A percentile compares a stretch with the other conserved stretches of the same genome.
Evolutionary conservation across 345 rosid species (phyloP).

Genomic region (Eucalyptus cloeziana): DNA sequence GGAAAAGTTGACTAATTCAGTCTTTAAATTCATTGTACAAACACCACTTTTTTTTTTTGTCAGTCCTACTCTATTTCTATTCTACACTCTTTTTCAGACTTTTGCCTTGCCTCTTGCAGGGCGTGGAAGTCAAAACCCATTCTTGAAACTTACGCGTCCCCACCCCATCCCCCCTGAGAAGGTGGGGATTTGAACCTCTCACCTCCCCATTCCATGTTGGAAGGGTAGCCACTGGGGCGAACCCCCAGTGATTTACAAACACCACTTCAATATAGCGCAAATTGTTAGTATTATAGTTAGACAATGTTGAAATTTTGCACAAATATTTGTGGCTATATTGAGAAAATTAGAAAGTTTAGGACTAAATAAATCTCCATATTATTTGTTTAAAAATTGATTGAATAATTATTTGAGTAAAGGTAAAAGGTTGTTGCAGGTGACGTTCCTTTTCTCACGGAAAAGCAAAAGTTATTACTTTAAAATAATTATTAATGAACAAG

Average conservation of each 20-base stretch:
- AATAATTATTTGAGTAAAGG: neutral
- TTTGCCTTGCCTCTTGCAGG: too few species aligned
- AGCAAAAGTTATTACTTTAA: neutral
- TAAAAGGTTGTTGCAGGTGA: neutral
- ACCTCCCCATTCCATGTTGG: too few species aligned
- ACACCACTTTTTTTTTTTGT: too few species aligned
- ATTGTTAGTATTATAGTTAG: fast-evolving
- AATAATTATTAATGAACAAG: neutral
- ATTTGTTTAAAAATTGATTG: neutral
- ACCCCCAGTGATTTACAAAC: too few species aligned
- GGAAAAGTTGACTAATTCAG: neutral
- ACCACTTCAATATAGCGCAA: fast-evolving
- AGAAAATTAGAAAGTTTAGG: neutral
- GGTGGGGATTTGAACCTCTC: too few species aligned
- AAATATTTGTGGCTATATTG: neutral
- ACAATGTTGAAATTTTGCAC: neutral
- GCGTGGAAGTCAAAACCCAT: too few species aligned
- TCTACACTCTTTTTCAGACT: too few species aligned
- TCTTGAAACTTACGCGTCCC: too few species aligned
- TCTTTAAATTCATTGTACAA: neutral
- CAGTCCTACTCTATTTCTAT: too few species aligned
- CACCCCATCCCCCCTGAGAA: too few species aligned
- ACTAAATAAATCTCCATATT: fast-evolving
- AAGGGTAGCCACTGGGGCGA: too few species aligned
- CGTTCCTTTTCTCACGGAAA: neutral